A percentile compares a stretch with the other conserved stretches of the same genome.
These are phyloP conservation scores for Coprinopsis cinerea DNA, from an alignment of 768 basidiomycete genomes.

Conservation along the genomic window DNA sequence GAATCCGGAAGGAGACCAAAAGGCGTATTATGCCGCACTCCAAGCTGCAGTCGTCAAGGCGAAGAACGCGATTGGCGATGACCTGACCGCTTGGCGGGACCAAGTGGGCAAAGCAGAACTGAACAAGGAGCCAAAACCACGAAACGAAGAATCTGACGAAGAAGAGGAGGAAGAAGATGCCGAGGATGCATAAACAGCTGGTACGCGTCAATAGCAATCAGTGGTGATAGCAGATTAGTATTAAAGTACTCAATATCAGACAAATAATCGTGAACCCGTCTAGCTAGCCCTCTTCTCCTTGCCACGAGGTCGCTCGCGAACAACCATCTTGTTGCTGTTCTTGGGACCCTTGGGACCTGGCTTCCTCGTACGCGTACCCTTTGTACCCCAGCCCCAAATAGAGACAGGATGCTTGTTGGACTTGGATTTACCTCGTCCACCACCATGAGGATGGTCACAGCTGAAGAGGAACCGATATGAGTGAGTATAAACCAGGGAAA, in stretches of 20 bases:
- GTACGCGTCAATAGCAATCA: not conserved
- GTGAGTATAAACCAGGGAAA: conserved; percentile 2
- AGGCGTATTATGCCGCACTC: conserved; percentile 46
- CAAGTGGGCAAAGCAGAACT: conserved; percentile 60
- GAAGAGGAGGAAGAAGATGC: conserved; percentile 29
- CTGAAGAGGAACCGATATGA: conserved; percentile 29
- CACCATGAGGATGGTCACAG: conserved; percentile 91
- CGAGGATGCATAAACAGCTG: conserved; percentile 3
- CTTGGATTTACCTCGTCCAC: conserved; percentile 97
- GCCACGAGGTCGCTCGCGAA: conserved; percentile 80
- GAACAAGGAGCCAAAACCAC: conserved; percentile 47
- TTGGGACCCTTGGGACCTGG: conserved; percentile 89
- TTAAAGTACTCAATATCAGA: not conserved
- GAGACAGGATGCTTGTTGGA: conserved; percentile 92
- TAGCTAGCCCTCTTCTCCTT: conserved; percentile 32
- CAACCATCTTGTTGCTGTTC: conserved; percentile 85
- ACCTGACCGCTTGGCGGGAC: conserved; percentile 73
- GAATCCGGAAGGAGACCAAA: conserved; percentile 17
- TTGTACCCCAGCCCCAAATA: conserved; percentile 88
- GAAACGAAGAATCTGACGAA: conserved; percentile 40
- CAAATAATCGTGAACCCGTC: not conserved
- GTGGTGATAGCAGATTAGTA: not conserved
- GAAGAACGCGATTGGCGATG: conserved; percentile 51
- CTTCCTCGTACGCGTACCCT: conserved; percentile 89
- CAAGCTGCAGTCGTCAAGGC: conserved; percentile 45